Evolutionary conservation across 805 yeast genomes (phyloP), one percentile per base, ranked within the genome.

Genomic region (Pichia ethanolica): DNA sequence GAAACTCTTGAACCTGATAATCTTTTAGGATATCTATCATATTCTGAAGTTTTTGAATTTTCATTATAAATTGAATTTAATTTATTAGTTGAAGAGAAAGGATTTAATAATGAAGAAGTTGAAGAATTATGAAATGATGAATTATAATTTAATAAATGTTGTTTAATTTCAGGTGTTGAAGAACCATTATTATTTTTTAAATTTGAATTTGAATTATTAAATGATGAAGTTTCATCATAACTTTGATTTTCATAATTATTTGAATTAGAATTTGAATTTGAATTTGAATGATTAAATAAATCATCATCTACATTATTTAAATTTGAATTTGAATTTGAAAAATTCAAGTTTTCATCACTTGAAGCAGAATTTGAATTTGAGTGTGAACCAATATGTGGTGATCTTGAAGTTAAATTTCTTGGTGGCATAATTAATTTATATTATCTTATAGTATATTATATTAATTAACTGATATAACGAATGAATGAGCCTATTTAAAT

Each of bases 1-100:
- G 77, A 74, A 4, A 78, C 79, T 54, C 86, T 71, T 27, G 57
- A 54, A 4, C 75, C 75, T 3, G 79, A 77, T 13, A 71, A 66
- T 53, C 80, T 70, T 28, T 79, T 72, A 5, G 91, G 90, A 59
- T 83, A 84, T 56, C 89, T 71, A 63, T 83, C 88, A 57, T 70
- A 83, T 48, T 77, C 84, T 1, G 79, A 71, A 4, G 87, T 47
- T 39, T 35, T 45, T 8, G 42, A 28, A 14, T 39, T 35, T 26
- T 42, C 45, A 33, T 42, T 47, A 30, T 44, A 28, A 1, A 47
- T 11, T 35, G 49, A 47, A 12, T 55, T 39, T n/a, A 60, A 25
- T 47, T 60, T 58, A 43, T 58, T 53, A 20, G 60, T 46, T 4
- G 68, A 63, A 2, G 62, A 59, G 43, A 65, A 65, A 12, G 69